Evolutionary conservation across 2,329 filamentous ascomycete genomes (phyloP), one percentile per base, ranked within the genome.

Genomic region (Colletotrichum gloeosporioides): DNA sequence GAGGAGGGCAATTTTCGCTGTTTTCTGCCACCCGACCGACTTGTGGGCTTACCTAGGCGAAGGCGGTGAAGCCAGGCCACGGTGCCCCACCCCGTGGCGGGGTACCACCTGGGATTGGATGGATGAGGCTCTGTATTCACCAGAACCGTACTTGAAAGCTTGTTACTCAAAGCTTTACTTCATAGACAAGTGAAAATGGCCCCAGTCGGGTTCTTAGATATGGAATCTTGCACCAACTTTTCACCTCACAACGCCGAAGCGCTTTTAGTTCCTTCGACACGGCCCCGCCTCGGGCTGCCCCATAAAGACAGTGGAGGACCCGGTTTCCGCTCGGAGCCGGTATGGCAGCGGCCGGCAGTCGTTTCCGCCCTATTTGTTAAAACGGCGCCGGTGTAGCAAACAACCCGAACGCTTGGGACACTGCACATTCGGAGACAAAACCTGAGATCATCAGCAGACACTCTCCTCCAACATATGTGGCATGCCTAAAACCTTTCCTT

Each of bases 1-100:
- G 65, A 29, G 57, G 64, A 73, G 68, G 49, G 73, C 67, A 77
- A 70, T 77, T 77, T 77, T 77, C 75, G 63, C 70, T 73, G 63
- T 79, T 71, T 69, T 77, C 75, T 77, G 73, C 68, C 72, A 49
- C 57, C 71, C 74, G 78, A 71, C 27, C 22, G 27, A 59, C 22
- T 25, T 59, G 22, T 59, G 22, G 22, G 22, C 22, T 59, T 61
- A 61, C 57, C 57, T 29, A 44, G 39, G 57, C 18, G 15, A 18
- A n/a, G 44, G 44, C 44, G 44, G 44, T 53, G 44, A 67, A 66
- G 22, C n/a, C n/a, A 53, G n/a, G 44, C 44, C 44, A 53, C 10
- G 10, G n/a, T 53, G n/a, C 39, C 39, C 39, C 39, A 44, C 39
- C 18, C 44, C 6, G 12, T 53, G 44, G 44, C 44, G 44, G 44